Percentiles rank a stretch among this genome's conserved stretches.
phyloP scores from a whole-genome alignment of 768 basidiomycete genomes.

The Suillus placidus region DNA sequence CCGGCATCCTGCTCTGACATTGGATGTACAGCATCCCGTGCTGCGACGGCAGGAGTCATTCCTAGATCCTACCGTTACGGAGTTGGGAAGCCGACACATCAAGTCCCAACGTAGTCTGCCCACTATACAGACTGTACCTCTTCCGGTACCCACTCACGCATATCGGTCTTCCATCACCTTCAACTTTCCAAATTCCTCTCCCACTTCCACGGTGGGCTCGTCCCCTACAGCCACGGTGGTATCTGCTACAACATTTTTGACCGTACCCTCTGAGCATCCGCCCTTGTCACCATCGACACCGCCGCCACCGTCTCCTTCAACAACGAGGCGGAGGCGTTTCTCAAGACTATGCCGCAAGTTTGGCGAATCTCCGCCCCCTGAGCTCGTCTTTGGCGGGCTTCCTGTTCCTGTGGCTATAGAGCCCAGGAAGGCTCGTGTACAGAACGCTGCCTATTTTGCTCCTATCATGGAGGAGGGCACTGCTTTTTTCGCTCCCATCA shows the following conservation, averaged over 20 bases:
- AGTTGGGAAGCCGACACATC: background rate
- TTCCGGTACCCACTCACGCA: background rate
- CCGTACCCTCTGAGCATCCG: background rate
- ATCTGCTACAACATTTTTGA: background rate
- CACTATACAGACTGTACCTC: background rate
- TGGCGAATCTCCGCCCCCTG: slow-evolving; percentile 33
- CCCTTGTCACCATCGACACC: slow-evolving; percentile 18
- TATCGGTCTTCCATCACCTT: background rate
- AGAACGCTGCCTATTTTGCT: background rate
- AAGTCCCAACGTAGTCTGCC: slow-evolving; percentile 4
- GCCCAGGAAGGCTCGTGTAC: background rate
- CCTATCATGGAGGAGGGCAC: background rate
- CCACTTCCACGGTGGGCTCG: background rate
- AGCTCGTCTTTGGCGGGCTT: slow-evolving; percentile 20
- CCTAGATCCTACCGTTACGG: background rate
- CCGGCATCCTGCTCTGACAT: background rate
- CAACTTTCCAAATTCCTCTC: background rate
- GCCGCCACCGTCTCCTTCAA: slow-evolving; percentile 29
- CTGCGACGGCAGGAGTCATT: background rate
- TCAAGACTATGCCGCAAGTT: slow-evolving; percentile 38
- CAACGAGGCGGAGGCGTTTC: slow-evolving; percentile 32
- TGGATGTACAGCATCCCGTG: background rate
- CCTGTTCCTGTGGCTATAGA: background rate
- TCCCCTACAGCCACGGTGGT: background rate
- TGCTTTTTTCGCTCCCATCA: background rate